phyloP scores from a whole-genome alignment of 73 alveolate genomes.

The Paramecium primaurelia region DNA sequence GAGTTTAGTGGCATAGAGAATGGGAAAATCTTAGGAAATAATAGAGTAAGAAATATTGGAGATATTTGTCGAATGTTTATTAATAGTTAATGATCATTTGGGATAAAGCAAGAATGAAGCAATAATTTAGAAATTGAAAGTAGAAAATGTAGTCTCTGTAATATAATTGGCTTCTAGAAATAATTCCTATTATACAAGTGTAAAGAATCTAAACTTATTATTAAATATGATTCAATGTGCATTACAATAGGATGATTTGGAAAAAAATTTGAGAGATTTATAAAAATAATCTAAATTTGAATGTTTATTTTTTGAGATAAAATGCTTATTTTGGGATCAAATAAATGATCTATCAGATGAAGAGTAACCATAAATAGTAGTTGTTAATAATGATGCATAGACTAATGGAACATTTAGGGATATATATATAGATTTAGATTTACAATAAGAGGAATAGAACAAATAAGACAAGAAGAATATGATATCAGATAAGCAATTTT shows the following conservation, averaged over 20 bases:
- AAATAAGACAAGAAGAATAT: background rate
- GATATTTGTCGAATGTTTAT: background rate
- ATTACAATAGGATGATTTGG: background rate
- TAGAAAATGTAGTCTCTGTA: background rate
- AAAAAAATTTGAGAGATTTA: background rate
- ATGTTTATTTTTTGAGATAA: background rate
- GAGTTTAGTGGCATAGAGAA: background rate
- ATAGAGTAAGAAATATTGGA: background rate
- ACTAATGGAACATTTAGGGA: background rate
- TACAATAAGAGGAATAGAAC: background rate
- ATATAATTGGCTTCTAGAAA: background rate
- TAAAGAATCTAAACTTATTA: background rate
- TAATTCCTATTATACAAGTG: background rate
- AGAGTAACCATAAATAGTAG: background rate
- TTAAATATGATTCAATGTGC: slow-evolving; percentile 4
- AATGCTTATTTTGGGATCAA: background rate
- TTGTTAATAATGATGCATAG: background rate
- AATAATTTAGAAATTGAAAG: background rate
- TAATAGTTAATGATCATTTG: background rate
- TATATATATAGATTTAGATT: background rate
- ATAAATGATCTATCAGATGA: background rate
- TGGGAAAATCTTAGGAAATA: background rate
- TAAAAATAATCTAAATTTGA: background rate
- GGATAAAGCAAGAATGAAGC: background rate
- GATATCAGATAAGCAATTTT: background rate